These are phyloP conservation scores for Acanthamoeba royreba DNA, from an alignment of 208 protist genomes.

Conservation along the genomic window DNA sequence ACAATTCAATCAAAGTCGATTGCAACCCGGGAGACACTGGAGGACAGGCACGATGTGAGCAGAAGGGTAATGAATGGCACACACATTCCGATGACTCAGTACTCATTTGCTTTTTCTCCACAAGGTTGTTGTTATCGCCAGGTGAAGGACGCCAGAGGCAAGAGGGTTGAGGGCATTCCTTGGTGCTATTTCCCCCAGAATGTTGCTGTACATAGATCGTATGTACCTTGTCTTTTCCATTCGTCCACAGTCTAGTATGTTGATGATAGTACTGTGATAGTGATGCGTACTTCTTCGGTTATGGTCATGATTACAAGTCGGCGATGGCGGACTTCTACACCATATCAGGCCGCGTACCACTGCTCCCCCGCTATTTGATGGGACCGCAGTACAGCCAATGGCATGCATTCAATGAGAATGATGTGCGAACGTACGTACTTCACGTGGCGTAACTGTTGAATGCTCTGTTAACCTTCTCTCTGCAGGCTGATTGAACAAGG, in stretches of 20 bases:
- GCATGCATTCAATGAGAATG: neutral
- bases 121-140: neutral
- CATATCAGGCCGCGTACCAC: neutral
- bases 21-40: neutral
- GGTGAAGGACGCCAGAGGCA: neutral
- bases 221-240: too few species aligned
- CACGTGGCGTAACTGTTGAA: too few species aligned
- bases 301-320: neutral
- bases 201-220: neutral
- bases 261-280: too few species aligned
- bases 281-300: neutral
- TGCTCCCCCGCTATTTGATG: neutral
- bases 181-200: neutral
- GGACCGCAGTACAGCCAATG: constrained; percentile 3
- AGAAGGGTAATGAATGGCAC: neutral
- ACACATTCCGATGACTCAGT: neutral
- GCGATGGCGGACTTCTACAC: neutral
- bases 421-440: neutral
- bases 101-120: too few species aligned
- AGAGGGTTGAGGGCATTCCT: neutral
- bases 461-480: too few species aligned
- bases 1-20: neutral
- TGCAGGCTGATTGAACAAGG: neutral
- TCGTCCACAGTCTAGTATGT: too few species aligned
- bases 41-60: neutral